Evolutionary conservation across 2,329 filamentous ascomycete species (phyloP).

Genomic region (Monosporascus cannonballus): DNA sequence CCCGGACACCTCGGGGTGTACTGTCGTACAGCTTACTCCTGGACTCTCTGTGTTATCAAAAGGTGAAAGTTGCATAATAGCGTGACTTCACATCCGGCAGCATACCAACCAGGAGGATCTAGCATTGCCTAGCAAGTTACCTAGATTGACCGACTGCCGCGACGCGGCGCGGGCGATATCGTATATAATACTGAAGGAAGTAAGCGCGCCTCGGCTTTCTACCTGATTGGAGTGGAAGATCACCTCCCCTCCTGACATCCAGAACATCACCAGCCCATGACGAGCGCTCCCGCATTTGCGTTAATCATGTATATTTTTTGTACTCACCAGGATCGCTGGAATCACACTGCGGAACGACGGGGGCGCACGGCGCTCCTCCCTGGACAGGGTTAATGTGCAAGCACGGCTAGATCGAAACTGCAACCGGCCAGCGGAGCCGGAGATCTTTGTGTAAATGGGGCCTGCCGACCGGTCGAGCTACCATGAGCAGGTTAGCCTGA

Average conservation of each 20-base stretch:
- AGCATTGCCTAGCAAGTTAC: conserved; percentile 12
- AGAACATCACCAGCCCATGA: not conserved
- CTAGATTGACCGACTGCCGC: conserved; percentile 16
- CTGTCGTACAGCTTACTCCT: not conserved
- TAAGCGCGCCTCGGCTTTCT: conserved; percentile 23
- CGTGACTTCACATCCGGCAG: conserved; percentile 10
- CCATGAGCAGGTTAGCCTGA: conserved; percentile 29
- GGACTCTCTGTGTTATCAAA: not conserved
- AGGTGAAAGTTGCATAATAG: not conserved
- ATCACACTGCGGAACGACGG: not conserved
- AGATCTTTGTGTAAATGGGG: conserved; percentile 31
- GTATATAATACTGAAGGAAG: conserved; percentile 17
- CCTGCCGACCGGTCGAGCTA: conserved; percentile 29
- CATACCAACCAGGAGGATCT: conserved; percentile 13
- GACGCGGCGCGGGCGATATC: conserved; percentile 23
- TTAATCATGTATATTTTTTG: conserved; percentile 2
- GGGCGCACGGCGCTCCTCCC: not conserved
- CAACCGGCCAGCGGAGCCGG: conserved; percentile 24
- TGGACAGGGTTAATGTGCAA: conserved; percentile 6
- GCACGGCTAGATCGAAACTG: conserved; percentile 31
- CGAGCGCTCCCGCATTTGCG: not conserved
- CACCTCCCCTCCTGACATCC: not conserved
- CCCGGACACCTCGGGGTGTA: too few species aligned
- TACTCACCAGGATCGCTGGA: not conserved
- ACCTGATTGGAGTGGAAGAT: conserved; percentile 18